phyloP scores from a whole-genome alignment of 108 stramenopile genomes.

The Nitzschia palea region DNA sequence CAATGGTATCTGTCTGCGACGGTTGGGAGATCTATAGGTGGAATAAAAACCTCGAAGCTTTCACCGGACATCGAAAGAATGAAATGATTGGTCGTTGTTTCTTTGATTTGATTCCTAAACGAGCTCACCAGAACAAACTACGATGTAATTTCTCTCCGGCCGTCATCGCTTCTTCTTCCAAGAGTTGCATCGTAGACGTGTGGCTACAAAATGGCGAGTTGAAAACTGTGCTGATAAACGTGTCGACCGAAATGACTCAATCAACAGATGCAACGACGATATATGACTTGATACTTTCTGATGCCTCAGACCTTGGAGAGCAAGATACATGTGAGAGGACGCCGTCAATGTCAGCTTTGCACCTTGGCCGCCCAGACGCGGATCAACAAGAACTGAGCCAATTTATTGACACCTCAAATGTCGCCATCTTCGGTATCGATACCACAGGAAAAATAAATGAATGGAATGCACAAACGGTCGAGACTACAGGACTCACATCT shows the following conservation, averaged over 20 bases:
- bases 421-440: slow-evolving; percentile 67
- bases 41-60: neutral
- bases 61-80: neutral
- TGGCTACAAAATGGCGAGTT: neutral
- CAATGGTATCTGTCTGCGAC: neutral
- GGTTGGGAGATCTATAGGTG: neutral
- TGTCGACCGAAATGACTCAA: neutral
- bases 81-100: slow-evolving; percentile 1
- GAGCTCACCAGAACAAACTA: neutral
- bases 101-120: neutral
- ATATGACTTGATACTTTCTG: neutral
- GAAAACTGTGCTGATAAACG: neutral
- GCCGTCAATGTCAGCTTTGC: neutral
- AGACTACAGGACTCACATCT: slow-evolving; percentile 47
- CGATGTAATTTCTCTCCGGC: neutral
- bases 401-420: slow-evolving; percentile 61
- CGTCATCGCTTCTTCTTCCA: neutral
- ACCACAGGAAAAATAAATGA: slow-evolving; percentile 53
- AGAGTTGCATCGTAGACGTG: neutral
- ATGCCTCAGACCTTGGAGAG: slow-evolving; percentile 12
- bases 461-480: slow-evolving; percentile 56
- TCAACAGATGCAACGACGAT: neutral
- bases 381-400: slow-evolving; percentile 40
- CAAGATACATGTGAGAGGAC: neutral
- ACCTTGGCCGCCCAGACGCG: neutral